phyloP scores from a whole-genome alignment of 1,284 basidiomycete species.

The Coriolopsis trogii region DNA sequence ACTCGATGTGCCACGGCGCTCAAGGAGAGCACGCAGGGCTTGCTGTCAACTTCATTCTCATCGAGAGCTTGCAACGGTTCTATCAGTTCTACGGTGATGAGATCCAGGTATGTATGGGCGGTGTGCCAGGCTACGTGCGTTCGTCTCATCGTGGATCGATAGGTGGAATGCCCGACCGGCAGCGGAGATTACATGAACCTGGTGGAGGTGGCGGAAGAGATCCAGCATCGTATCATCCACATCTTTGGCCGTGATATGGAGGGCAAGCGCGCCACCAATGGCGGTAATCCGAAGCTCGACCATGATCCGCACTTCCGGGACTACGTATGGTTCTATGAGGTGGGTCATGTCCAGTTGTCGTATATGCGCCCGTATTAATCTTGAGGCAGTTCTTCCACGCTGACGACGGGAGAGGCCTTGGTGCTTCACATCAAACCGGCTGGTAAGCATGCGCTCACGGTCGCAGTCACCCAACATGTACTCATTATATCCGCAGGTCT shows the following conservation, averaged over 20 bases:
- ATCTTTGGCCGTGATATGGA: conserved; percentile 91
- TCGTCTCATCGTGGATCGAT: too few species aligned
- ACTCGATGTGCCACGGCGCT: background rate
- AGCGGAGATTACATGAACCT: conserved; percentile 96
- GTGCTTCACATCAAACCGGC: conserved; percentile 97
- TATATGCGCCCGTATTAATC: background rate
- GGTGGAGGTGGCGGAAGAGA: conserved; percentile 91
- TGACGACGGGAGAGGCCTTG: conserved; percentile 88
- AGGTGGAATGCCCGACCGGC: conserved; percentile 94
- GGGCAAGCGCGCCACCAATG: conserved; percentile 89
- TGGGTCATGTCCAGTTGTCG: conserved; percentile 35
- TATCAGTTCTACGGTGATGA: conserved; percentile 95
- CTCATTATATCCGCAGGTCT: conserved; percentile 54
- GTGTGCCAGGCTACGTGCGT: background rate
- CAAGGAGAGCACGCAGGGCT: conserved; percentile 60
- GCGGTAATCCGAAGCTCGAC: conserved; percentile 86
- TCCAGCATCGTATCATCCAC: conserved; percentile 96
- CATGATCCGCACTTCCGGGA: conserved; percentile 96
- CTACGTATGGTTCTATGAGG: conserved; percentile 95
- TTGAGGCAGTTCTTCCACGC: conserved; percentile 87
- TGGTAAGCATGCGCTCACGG: conserved; percentile 56
- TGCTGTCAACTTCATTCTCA: conserved; percentile 92
- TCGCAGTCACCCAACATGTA: background rate
- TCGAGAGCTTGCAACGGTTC: conserved; percentile 94
- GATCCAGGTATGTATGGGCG: conserved; percentile 51